A percentile compares a stretch with the other conserved stretches of the same genome.
Evolutionary conservation across 495 filamentous ascomycete genomes (phyloP).

Genomic region (Chaetomium fimeti): DNA sequence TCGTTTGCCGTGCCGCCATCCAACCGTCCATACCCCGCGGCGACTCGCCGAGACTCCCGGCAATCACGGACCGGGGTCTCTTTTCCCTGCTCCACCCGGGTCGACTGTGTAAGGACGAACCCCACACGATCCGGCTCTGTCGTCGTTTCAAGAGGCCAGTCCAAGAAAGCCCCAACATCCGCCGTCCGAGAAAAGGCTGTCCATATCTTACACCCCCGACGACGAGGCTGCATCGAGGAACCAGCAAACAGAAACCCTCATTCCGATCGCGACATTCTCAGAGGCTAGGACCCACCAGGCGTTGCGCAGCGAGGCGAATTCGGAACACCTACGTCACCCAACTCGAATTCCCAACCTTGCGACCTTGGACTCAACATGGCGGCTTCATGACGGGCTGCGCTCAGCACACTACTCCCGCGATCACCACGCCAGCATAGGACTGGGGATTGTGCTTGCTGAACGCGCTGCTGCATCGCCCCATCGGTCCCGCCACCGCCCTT

Average conservation of each 20-base stretch:
- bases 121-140: conserved; percentile 15
- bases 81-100: conserved; percentile 7
- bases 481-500: background rate
- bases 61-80: conserved; percentile 14
- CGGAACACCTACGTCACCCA: background rate
- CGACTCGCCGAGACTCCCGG: background rate
- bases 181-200: background rate
- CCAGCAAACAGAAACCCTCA: background rate
- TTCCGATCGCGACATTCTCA: background rate
- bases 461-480: background rate
- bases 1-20: background rate
- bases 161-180: background rate
- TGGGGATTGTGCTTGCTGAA: background rate
- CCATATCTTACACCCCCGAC: background rate
- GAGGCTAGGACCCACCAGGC: background rate
- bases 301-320: background rate
- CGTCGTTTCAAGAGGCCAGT: conserved; percentile 11
- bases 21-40: background rate
- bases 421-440: background rate
- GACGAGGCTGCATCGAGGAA: background rate
- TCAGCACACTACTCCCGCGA: conserved; percentile 1
- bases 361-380: conserved; percentile 7
- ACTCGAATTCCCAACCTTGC: too few relatives aligned
- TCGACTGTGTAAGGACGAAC: background rate
- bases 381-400: conserved; percentile 1